phyloP scores from a whole-genome alignment of 805 yeast genomes.

The Pichia californica region DNA sequence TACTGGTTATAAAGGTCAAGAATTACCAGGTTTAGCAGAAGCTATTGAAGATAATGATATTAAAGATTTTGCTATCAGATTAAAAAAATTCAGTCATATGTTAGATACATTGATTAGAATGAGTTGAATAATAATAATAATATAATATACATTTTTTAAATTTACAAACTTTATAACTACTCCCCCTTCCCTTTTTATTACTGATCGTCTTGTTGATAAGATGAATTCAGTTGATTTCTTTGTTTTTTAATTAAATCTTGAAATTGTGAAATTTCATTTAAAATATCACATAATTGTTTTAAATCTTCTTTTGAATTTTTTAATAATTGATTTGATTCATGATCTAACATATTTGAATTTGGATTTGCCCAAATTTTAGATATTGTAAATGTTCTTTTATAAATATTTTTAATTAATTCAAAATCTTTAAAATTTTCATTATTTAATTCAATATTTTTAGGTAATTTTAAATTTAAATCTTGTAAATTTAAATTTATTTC shows the following conservation, averaged over 20 bases:
- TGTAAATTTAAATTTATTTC: not conserved
- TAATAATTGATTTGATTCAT: slow-evolving; percentile 6
- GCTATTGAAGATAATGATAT: slow-evolving; percentile 43
- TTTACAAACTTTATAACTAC: not conserved
- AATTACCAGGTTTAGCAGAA: slow-evolving; percentile 50
- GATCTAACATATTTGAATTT: slow-evolving; percentile 5
- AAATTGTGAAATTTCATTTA: not conserved
- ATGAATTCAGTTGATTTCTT: not conserved
- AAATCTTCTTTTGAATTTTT: not conserved
- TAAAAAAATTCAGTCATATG: slow-evolving; percentile 12
- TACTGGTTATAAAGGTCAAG: slow-evolving; percentile 56
- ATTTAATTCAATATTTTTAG: not conserved
- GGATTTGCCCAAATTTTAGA: slow-evolving; percentile 7
- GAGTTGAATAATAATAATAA: too few species aligned
- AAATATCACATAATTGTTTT: not conserved
- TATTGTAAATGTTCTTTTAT: slow-evolving; percentile 3
- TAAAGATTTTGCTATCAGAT: slow-evolving; percentile 26
- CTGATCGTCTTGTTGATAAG: not conserved
- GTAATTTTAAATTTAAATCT: not conserved
- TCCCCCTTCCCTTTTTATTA: not conserved
- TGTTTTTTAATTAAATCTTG: not conserved
- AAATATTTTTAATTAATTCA: not conserved
- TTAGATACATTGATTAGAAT: slow-evolving; percentile 7
- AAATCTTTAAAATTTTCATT: not conserved
- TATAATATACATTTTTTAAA: not conserved